phyloP scores from a whole-genome alignment of 2,329 filamentous ascomycete species.

The Pseudogymnoascus sp. region DNA sequence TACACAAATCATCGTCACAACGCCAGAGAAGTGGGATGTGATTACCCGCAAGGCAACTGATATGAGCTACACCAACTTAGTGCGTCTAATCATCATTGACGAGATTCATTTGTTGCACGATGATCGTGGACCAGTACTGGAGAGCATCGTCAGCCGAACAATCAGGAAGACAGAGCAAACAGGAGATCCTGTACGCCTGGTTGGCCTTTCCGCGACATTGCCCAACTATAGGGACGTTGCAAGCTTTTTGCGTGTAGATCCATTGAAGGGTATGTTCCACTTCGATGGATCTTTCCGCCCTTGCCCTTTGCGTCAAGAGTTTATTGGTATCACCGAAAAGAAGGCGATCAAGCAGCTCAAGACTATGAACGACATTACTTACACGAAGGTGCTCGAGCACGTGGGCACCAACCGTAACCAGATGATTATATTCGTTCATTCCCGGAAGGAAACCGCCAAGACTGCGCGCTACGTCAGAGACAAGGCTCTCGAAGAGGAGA shows the following conservation, averaged over 20 bases:
- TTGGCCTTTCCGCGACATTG: slow-evolving; percentile 88
- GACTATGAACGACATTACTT: slow-evolving; percentile 98
- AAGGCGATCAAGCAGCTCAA: slow-evolving; percentile 98
- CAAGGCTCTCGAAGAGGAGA: slow-evolving; percentile 94
- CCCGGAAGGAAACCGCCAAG: slow-evolving; percentile 95
- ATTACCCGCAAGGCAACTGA: slow-evolving; percentile 97
- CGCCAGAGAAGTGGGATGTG: slow-evolving; percentile 98
- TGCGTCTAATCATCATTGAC: slow-evolving; percentile 91
- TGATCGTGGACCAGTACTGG: slow-evolving; percentile 89
- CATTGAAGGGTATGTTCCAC: slow-evolving; percentile 80
- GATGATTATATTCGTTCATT: slow-evolving; percentile 99
- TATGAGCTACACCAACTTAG: slow-evolving; percentile 93
- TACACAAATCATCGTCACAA: slow-evolving; percentile 96
- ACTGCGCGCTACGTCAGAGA: slow-evolving; percentile 94
- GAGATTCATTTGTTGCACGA: slow-evolving; percentile 98
- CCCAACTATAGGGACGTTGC: slow-evolving; percentile 96
- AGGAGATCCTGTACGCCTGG: slow-evolving; percentile 81
- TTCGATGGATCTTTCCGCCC: slow-evolving; percentile 92
- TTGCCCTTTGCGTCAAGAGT: slow-evolving; percentile 92
- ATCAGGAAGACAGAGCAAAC: slow-evolving; percentile 92
- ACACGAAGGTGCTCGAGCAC: slow-evolving; percentile 94
- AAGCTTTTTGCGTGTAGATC: slow-evolving; percentile 86
- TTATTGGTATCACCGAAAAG: slow-evolving; percentile 93
- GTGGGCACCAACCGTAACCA: slow-evolving; percentile 89
- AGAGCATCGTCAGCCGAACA: slow-evolving; percentile 92